Evolutionary conservation across 805 yeast genomes (phyloP).

Genomic region (Cyberlindnera maclurae): DNA sequence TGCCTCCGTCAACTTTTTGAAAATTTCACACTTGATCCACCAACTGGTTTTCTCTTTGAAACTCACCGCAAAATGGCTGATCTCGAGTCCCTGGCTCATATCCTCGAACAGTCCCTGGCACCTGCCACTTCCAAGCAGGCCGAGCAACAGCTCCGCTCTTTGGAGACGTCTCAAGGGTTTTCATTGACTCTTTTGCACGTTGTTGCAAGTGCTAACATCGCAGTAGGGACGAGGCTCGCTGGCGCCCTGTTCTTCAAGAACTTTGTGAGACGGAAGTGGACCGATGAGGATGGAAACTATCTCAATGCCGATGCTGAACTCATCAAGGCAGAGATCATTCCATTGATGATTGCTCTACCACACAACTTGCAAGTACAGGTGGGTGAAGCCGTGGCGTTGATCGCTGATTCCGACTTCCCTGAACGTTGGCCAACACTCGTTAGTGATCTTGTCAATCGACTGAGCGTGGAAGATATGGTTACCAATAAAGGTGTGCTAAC

Average conservation of each 20-base stretch:
- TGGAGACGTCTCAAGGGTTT: slow-evolving; percentile 69
- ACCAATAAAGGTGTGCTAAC: slow-evolving; percentile 78
- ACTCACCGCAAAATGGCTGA: slow-evolving; percentile 21
- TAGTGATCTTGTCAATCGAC: slow-evolving; percentile 62
- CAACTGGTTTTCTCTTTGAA: slow-evolving; percentile 1
- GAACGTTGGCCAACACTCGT: slow-evolving; percentile 76
- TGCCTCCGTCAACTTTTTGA: background rate
- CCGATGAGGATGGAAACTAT: slow-evolving; percentile 81
- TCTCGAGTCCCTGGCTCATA: slow-evolving; percentile 44
- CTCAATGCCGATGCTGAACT: slow-evolving; percentile 60
- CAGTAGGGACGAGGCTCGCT: slow-evolving; percentile 63
- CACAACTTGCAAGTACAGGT: slow-evolving; percentile 80
- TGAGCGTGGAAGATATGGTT: slow-evolving; percentile 58
- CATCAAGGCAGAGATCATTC: slow-evolving; percentile 71
- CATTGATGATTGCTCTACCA: slow-evolving; percentile 81
- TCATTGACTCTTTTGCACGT: slow-evolving; percentile 68
- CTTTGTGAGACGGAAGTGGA: slow-evolving; percentile 78
- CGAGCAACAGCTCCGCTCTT: slow-evolving; percentile 53
- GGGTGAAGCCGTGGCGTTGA: slow-evolving; percentile 87
- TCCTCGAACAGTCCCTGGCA: slow-evolving; percentile 55
- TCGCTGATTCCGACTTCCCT: slow-evolving; percentile 96
- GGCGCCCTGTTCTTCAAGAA: slow-evolving; percentile 90
- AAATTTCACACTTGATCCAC: background rate
- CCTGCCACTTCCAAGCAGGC: slow-evolving; percentile 61
- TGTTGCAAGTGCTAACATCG: slow-evolving; percentile 54